Evolutionary conservation across 2,329 filamentous ascomycete species (phyloP).

Genomic region (Penicillium sp.): DNA sequence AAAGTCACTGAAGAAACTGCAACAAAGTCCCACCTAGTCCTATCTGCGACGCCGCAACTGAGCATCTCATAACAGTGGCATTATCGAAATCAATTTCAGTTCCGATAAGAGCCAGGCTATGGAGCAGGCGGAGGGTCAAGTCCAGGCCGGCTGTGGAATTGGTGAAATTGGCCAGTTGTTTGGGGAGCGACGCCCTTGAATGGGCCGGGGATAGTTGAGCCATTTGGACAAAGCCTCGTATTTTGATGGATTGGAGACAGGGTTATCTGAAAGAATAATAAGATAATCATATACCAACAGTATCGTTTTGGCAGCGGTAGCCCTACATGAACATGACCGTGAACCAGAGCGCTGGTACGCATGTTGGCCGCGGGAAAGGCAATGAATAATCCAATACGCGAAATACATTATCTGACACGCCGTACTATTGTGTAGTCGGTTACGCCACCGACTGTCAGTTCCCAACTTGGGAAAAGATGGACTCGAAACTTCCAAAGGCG

Average conservation of each 20-base stretch:
- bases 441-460: too few species aligned
- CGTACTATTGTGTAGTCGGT: too few species aligned
- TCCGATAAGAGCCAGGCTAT: constrained; percentile 19
- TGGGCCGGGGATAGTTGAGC: constrained; percentile 2
- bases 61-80: constrained; percentile 36
- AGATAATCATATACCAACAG: too few species aligned
- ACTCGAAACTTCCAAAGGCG: too few species aligned
- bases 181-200: constrained; percentile 14
- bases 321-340: too few species aligned
- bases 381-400: not conserved
- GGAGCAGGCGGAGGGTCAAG: constrained; percentile 24
- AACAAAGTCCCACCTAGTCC: constrained; percentile 40
- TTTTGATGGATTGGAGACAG: not conserved
- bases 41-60: constrained; percentile 42
- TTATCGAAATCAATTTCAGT: constrained; percentile 19
- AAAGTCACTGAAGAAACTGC: constrained; percentile 1
- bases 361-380: too few species aligned
- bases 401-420: constrained; percentile 6
- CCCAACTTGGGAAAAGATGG: too few species aligned
- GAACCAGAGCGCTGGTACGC: too few species aligned
- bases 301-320: too few species aligned
- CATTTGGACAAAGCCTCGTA: constrained; percentile 4
- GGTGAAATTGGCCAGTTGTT: constrained; percentile 27
- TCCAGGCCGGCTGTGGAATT: constrained; percentile 24
- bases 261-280: not conserved